Base-by-base conservation (phyloP, 2,329 filamentous ascomycete species). In the Aspergillus hortae region DNA sequence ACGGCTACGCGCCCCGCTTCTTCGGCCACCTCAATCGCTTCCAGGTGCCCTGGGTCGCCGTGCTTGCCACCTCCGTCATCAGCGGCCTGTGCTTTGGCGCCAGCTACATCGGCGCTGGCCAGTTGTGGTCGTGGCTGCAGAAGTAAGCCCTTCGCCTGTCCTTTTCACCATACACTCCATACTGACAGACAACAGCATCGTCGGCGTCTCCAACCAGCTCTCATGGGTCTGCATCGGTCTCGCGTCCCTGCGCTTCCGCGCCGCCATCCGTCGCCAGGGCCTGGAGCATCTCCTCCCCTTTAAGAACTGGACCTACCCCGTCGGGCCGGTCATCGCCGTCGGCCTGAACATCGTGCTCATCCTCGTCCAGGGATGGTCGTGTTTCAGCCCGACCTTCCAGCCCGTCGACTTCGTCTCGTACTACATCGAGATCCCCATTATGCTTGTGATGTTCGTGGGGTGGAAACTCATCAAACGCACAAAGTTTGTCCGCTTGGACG, bases 171-270 rank as follows among this genome's bases (percentile, higher is more conserved):
- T 58, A 27, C 51, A 27, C 27, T 23, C 33, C 14, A 41, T 42
- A n/a, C 21, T 48, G 47, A 33, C 5, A 14, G 9, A 5, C 14
- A 11, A 7, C 51, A 80, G 77, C 52, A 79, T 87, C 43, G 82
- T 87, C 50, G 84, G 84, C 10, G 84, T 87, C 0, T 86, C 83
- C 0, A 87, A 86, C 64, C 84, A 87, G 67, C 70, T 87, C 4
- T 82, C 81, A 46, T 87, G 85, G 84, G 67, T 71, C 58, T 77
- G 81, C 51, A 88, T 87, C 53, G 80, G 83, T 6, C 74, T 87
- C 49, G 80, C 84, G 0, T 86, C 82, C 0, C 69, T 87, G n/a
- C 82, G 85, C 23, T 87, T 87, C 73, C 81, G 85, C 23, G 69
- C 74, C 3, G 85, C 75, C 4, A 69, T 87, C 49, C 73, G 74